Percentiles rank a stretch among this genome's conserved stretches.
These are phyloP conservation scores for Malus hybrid DNA, from an alignment of 331 rosid genomes.

Conservation along the genomic window DNA sequence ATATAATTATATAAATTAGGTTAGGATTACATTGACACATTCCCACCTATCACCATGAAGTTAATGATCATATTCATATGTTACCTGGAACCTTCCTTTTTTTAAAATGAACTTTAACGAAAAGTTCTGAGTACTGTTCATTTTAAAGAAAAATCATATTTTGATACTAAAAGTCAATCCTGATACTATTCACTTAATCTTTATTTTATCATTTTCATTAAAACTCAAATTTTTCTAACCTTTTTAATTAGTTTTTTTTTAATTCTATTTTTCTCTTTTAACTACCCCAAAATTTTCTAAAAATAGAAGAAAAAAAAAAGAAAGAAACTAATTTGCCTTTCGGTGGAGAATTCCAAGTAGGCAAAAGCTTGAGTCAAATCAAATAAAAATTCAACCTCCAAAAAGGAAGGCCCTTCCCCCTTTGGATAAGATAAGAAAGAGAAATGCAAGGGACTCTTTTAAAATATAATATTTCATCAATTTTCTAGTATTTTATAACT, in stretches of 20 bases:
- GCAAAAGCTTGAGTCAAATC: conserved; percentile 1
- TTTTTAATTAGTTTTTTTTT: neutral
- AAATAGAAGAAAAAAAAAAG: neutral
- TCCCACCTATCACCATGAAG: conserved; percentile 12
- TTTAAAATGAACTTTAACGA: too few relatives aligned
- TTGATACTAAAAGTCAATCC: too few relatives aligned
- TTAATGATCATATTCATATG: neutral
- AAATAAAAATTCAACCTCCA: neutral
- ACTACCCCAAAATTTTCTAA: neutral
- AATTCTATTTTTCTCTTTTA: neutral
- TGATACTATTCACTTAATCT: too few relatives aligned
- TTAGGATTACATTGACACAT: neutral
- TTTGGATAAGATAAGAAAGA: neutral
- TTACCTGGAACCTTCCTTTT: neutral
- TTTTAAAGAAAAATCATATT: too few relatives aligned
- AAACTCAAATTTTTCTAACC: too few relatives aligned
- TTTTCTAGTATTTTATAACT: rapidly evolving
- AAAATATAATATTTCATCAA: too few relatives aligned
- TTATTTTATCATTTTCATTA: too few relatives aligned
- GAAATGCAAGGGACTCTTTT: too few relatives aligned
- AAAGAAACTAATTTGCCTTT: neutral
- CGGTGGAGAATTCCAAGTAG: neutral
- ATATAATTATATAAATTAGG: neutral
- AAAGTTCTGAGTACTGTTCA: too few relatives aligned
- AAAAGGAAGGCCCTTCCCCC: neutral